These are phyloP conservation scores for Sanghuangporus sanghuang DNA, from an alignment of 1,284 basidiomycete species.

Conservation along the genomic window DNA sequence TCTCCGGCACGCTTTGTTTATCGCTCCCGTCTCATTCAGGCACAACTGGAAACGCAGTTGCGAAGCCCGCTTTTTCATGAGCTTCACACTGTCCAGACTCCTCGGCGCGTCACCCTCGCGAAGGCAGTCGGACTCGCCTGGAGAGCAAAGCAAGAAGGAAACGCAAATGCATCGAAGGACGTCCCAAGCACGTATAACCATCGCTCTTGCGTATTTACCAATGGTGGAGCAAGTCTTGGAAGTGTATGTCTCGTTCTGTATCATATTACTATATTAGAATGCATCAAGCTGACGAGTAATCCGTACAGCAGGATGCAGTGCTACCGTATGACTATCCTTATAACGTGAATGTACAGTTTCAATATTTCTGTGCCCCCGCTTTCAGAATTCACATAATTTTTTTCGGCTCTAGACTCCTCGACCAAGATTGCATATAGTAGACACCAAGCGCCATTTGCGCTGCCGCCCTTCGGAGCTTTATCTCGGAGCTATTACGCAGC, in stretches of 20 bases:
- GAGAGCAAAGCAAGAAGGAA: conserved; percentile 23
- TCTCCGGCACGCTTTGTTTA: conserved; percentile 41
- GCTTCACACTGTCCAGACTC: conserved; percentile 28
- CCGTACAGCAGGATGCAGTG: conserved; percentile 29
- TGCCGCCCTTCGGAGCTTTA: conserved; percentile 35
- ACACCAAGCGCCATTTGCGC: neutral
- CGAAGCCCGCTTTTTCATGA: conserved; percentile 47
- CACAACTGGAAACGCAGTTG: conserved; percentile 30
- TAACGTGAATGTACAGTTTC: neutral
- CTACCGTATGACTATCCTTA: conserved; percentile 28
- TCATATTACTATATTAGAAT: neutral
- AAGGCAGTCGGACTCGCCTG: conserved; percentile 24
- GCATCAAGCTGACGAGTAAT: neutral
- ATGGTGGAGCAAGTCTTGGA: conserved; percentile 43
- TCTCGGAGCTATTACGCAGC: conserved; percentile 30
- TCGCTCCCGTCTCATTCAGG: conserved; percentile 35
- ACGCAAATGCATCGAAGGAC: conserved; percentile 21
- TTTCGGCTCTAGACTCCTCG: neutral
- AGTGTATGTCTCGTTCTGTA: conserved; percentile 30
- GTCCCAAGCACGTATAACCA: conserved; percentile 18
- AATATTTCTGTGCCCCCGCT: neutral
- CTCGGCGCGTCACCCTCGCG: conserved; percentile 24
- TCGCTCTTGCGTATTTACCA: conserved; percentile 29
- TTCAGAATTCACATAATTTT: too few species aligned
- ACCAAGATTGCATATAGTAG: conserved; percentile 5